Evolutionary conservation across 2,329 filamentous ascomycete genomes (phyloP).

Genomic region (Botrytis porri): DNA sequence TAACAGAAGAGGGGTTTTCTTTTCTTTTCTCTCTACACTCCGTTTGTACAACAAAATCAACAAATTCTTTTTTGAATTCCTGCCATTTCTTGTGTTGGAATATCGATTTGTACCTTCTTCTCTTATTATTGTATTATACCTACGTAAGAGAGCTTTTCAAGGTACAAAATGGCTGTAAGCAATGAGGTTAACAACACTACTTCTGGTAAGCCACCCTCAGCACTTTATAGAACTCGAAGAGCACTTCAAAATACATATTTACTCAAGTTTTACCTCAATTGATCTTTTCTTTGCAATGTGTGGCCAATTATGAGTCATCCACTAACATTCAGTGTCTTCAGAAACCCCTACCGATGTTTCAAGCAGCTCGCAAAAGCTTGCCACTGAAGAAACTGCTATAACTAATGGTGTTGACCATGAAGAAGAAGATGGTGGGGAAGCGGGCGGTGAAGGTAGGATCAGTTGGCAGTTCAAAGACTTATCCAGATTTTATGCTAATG

Average conservation of each 20-base stretch:
- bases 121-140: slow-evolving; percentile 17
- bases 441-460: slow-evolving; percentile 35
- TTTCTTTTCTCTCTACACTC: neutral
- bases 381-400: slow-evolving; percentile 14
- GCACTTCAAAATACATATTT: neutral
- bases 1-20: neutral
- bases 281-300: neutral
- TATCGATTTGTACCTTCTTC: slow-evolving; percentile 3
- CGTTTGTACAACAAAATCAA: slow-evolving; percentile 12
- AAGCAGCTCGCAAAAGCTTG: slow-evolving; percentile 24
- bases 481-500: slow-evolving; percentile 26
- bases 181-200: slow-evolving; percentile 34
- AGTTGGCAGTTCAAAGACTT: slow-evolving; percentile 11
- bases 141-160: slow-evolving; percentile 1
- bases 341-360: slow-evolving; percentile 25
- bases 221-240: neutral
- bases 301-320: neutral
- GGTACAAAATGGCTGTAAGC: slow-evolving; percentile 31
- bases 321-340: slow-evolving; percentile 12
- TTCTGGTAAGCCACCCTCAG: slow-evolving; percentile 30
- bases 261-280: neutral
- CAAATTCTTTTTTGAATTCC: slow-evolving; percentile 4
- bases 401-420: slow-evolving; percentile 28
- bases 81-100: slow-evolving; percentile 5
- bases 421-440: slow-evolving; percentile 33